phyloP scores from a whole-genome alignment of 1,284 basidiomycete genomes.

The Trametes pubescens region DNA sequence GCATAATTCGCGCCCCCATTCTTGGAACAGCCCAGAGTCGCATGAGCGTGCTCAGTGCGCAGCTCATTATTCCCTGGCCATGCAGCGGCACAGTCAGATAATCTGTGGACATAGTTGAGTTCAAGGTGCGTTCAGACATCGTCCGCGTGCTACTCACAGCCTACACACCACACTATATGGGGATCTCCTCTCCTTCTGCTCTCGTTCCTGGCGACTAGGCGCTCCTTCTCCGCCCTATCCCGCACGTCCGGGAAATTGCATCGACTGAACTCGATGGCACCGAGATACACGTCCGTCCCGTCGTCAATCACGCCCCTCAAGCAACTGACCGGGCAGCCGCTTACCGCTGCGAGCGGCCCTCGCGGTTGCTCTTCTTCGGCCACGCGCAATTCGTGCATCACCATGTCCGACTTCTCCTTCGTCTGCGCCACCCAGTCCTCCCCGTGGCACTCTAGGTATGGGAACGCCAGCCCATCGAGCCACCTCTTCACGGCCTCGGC shows the following conservation, averaged over 20 bases:
- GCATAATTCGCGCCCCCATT: constrained; percentile 60
- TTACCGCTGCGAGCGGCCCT: constrained; percentile 45
- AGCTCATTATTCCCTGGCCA: constrained; percentile 73
- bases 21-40: constrained; percentile 63
- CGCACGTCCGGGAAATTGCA: constrained; percentile 47
- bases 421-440: constrained; percentile 44
- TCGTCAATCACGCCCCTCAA: constrained; percentile 57
- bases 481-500: constrained; percentile 56
- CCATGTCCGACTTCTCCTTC: constrained; percentile 38
- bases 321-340: constrained; percentile 51
- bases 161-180: constrained; percentile 59
- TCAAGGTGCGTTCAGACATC: neutral
- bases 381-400: constrained; percentile 49
- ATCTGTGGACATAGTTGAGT: constrained; percentile 49
- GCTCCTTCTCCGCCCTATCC: constrained; percentile 44
- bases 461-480: constrained; percentile 57
- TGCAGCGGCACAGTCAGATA: constrained; percentile 64
- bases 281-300: constrained; percentile 56
- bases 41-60: constrained; percentile 59
- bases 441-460: constrained; percentile 56
- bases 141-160: constrained; percentile 48
- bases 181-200: constrained; percentile 51
- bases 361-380: constrained; percentile 37
- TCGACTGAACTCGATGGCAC: constrained; percentile 51
- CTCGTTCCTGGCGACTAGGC: constrained; percentile 48